These are phyloP conservation scores for Acacia confusa DNA, from an alignment of 306 rosid genomes.

Conservation along the genomic window DNA sequence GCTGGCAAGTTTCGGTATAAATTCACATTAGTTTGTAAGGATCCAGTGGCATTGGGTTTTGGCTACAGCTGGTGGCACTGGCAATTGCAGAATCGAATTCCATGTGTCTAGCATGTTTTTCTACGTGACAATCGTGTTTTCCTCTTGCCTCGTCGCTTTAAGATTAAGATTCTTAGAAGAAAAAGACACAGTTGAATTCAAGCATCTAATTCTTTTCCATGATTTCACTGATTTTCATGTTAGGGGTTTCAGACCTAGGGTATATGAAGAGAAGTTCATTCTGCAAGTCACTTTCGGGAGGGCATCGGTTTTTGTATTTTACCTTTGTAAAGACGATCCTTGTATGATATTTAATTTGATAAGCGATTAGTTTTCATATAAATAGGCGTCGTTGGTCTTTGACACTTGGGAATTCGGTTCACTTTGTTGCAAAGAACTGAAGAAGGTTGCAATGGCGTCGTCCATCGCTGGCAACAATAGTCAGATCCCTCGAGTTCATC, in stretches of 20 bases:
- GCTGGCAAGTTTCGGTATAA: not conserved
- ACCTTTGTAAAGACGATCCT: not conserved
- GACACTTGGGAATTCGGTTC: not conserved
- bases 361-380: not conserved
- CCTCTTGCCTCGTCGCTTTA: not conserved
- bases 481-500: conserved; percentile 24
- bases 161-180: not conserved
- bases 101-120: not conserved
- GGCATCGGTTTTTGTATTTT: conserved; percentile 4
- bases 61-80: not conserved
- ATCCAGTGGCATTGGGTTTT: not conserved
- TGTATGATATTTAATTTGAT: not conserved
- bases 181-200: not conserved
- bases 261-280: not conserved
- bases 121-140: not conserved
- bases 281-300: not conserved
- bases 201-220: conserved; percentile 26
- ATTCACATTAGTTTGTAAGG: not conserved
- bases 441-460: conserved; percentile 30
- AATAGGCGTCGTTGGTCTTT: not conserved
- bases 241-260: not conserved
- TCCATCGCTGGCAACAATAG: conserved; percentile 1
- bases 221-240: not conserved
- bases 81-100: not conserved
- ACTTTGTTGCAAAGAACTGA: not conserved